Evolutionary conservation across 129 eudicot species (phyloP), one percentile per base, ranked within the genome.

Genomic region (Artemisia argyi): DNA sequence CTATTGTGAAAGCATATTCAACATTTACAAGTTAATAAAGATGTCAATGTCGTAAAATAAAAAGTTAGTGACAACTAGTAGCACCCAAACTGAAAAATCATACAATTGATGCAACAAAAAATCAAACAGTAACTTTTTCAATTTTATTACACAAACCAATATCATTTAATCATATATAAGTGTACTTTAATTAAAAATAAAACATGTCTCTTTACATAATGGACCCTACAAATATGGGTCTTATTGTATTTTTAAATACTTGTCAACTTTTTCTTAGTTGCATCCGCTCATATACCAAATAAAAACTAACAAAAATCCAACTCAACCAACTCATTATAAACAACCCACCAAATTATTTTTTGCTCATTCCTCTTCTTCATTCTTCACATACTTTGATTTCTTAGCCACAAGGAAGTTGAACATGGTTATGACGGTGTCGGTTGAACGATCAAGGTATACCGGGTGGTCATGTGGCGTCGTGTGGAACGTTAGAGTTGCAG

Each of bases 301-400:
- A 55, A 77, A 35, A 70, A 77, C 76, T 19, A 70, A 70, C 72
- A 78, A 78, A 77, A 71, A 53, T 55, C 82, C 82, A 78, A 72
- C 61, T 39, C 72, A 61, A 6, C 72, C 82, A 77, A 78, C 82
- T 78, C 82, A 78, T 78, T 78, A 78, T 78, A 78, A 62, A 78
- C 77, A 78, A 65, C 73, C 77, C 71, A 78, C 67, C 61, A 78
- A 64, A 26, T 58, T 71, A 53, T 71, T 66, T 63, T 72, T 64
- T 78, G 60, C 20, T 55, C 82, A 71, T 71, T 78, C 77, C 58
- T 49, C 26, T 19, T 47, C 57, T 71, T 44, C 76, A 12, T 77
- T 71, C 11, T 57, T 19, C 58, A 22, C 5, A 26, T 2, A 44
- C 13, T 78, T 71, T 8, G 68, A 28, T 26, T 64, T 78, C 76